Percentiles rank a stretch among this genome's conserved stretches.
Evolutionary conservation across 2,329 filamentous ascomycete genomes (phyloP).

Genomic region (Hymenoscyphus repandus): DNA sequence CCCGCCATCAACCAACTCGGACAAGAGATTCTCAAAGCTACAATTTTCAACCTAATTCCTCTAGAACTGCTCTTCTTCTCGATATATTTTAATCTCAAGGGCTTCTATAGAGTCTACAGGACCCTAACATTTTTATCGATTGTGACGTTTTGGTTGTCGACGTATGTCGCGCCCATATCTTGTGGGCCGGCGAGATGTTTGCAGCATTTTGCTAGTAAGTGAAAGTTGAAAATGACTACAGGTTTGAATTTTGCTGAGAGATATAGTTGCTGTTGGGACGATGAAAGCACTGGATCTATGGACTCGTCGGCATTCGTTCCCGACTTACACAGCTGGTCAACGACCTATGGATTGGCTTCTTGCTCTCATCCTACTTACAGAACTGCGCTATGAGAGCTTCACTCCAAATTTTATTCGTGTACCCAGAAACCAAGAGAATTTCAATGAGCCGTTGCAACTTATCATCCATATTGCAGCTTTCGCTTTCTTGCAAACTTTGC

Average conservation of each 20-base stretch:
- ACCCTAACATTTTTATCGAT: constrained; percentile 23
- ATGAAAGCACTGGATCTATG: constrained; percentile 39
- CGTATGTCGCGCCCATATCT: constrained; percentile 28
- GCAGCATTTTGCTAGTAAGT: constrained; percentile 33
- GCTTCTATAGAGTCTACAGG: constrained; percentile 20
- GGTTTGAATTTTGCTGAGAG: constrained; percentile 12
- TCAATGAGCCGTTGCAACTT: constrained; percentile 34
- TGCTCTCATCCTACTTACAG: constrained; percentile 34
- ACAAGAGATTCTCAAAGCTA: constrained; percentile 25
- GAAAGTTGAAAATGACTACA: neutral
- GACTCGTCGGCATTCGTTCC: constrained; percentile 31
- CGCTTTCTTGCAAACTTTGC: constrained; percentile 32
- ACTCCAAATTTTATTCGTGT: constrained; percentile 36
- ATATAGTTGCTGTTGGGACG: constrained; percentile 32
- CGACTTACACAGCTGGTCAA: constrained; percentile 29
- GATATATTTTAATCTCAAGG: constrained; percentile 29
- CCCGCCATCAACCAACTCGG: constrained; percentile 21
- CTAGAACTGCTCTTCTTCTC: constrained; percentile 30
- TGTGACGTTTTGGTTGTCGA: constrained; percentile 24
- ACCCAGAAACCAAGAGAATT: constrained; percentile 28
- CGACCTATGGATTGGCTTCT: constrained; percentile 27
- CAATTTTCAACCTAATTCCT: constrained; percentile 27
- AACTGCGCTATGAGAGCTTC: constrained; percentile 40
- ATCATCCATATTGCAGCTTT: constrained; percentile 33
- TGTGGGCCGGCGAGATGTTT: constrained; percentile 30